Evolutionary conservation across 2,329 filamentous ascomycete genomes (phyloP), one percentile per base, ranked within the genome.

Genomic region (Gaeumannomyces sp.): DNA sequence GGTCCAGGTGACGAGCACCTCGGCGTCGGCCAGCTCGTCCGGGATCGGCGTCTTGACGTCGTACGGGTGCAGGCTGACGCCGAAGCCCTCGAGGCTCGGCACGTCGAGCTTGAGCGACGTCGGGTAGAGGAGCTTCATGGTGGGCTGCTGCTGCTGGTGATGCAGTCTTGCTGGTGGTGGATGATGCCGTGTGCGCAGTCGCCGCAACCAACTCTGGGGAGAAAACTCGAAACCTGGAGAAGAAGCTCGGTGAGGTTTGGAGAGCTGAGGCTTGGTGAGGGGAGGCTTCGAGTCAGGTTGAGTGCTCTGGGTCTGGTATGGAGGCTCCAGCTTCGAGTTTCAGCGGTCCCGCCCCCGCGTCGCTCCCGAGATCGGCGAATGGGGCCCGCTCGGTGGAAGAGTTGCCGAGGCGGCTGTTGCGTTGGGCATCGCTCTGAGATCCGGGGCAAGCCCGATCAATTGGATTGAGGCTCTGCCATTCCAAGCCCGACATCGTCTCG

Each of bases 1-100:
- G 67, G 71, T 68, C 80, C 80, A 82, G 7, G 80, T 80, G 11
- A 82, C 70, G 10, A 82, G 73, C 63, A 79, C 73, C 16, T 80
- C 77, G 67, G 80, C 80, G 68, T 82, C 79, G 67, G 73, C 70
- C 66, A 77, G 76, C 59, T 80, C 75, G 10, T 77, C 75, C 0
- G 80, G 79, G 58, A 82, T 78, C 13, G 74, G 73, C 58, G 71
- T 62, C 61, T 75, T 77, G 66, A 79, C 78, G 66, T 81, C 74
- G 70, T 81, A 81, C 8, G 78, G 69, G 62, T 78, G 75, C 19
- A 71, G 66, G 33, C 64, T 38, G 22, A 68, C 67, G 56, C 67
- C 65, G 63, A 69, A 70, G 64, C 70, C 68, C 65, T 69, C 68
- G 64, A 71, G 60, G 65, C 64, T 64, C 38, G 63, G 16, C 25